Conservation (phyloP, 441 rosid genomes). For the Mallotus japonicus region DNA sequence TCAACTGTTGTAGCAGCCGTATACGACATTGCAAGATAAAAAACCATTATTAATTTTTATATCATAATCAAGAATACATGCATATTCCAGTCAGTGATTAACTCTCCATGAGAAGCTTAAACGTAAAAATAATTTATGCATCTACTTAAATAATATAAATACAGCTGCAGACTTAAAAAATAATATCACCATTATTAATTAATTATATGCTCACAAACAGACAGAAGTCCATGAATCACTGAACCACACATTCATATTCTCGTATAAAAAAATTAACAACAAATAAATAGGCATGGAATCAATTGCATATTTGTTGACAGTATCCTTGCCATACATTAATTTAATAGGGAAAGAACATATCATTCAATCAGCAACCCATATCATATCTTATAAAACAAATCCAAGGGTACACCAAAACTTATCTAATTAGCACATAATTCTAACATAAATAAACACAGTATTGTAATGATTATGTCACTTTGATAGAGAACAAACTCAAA, state of each 20-base stretch:
- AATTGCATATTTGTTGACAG: slow-evolving; percentile 9
- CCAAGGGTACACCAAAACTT: slow-evolving; percentile 5
- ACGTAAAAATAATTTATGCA: slow-evolving; percentile 27
- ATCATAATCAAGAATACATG: slow-evolving; percentile 30
- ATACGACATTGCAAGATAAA: slow-evolving; percentile 22
- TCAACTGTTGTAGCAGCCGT: slow-evolving; percentile 19
- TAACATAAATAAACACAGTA: slow-evolving; percentile 19
- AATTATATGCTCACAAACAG: slow-evolving; percentile 32
- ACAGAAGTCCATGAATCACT: slow-evolving; percentile 44
- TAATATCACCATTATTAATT: slow-evolving; percentile 27
- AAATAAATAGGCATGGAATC: slow-evolving; percentile 17
- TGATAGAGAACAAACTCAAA: slow-evolving; percentile 28
- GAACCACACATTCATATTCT: slow-evolving; percentile 26
- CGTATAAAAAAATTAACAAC: slow-evolving; percentile 2
- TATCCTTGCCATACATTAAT: slow-evolving; percentile 2
- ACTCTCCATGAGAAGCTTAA: slow-evolving; percentile 24
- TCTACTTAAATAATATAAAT: slow-evolving; percentile 19
- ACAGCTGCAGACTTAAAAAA: slow-evolving; percentile 28
- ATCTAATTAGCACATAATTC: not conserved
- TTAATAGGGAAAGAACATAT: not conserved
- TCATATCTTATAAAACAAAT: slow-evolving; percentile 12
- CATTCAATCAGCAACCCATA: slow-evolving; percentile 23
- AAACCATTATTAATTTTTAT: slow-evolving; percentile 11
- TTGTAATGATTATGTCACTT: slow-evolving; percentile 12
- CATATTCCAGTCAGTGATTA: slow-evolving; percentile 42